phyloP scores from a whole-genome alignment of 441 rosid genomes.

The Adansonia madagascariensis region DNA sequence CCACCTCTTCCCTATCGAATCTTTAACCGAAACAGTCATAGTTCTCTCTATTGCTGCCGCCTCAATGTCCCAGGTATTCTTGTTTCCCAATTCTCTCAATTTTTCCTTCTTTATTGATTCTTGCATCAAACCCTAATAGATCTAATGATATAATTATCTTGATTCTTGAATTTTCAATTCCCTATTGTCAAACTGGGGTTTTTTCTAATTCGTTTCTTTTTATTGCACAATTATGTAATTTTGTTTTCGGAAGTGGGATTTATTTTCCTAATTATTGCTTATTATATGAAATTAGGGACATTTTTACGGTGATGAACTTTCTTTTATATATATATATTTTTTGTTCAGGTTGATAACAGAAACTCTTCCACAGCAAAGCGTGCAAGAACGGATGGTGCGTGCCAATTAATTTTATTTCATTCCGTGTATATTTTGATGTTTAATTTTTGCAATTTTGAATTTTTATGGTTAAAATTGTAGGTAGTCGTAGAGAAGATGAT shows the following conservation, averaged over 20 bases:
- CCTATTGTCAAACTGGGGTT: neutral
- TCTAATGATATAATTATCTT: neutral
- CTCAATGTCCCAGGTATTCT: slow-evolving; percentile 63
- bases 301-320: neutral
- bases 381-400: slow-evolving; percentile 91
- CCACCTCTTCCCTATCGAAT: neutral
- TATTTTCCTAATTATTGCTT: neutral
- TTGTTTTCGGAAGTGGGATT: neutral
- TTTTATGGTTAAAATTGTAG: slow-evolving; percentile 37
- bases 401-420: slow-evolving; percentile 6
- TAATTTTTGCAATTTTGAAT: neutral
- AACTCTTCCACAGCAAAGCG: slow-evolving; percentile 96
- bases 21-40: neutral
- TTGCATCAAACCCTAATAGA: neutral
- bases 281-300: neutral
- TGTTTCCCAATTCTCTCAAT: neutral
- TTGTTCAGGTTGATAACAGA: slow-evolving; percentile 78
- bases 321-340: neutral
- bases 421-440: neutral
- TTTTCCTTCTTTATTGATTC: neutral
- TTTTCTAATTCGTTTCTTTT: neutral
- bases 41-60: slow-evolving; percentile 22
- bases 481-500: slow-evolving; percentile 97
- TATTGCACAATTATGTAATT: neutral
- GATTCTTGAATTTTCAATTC: too few species aligned